Evolutionary conservation across 345 rosid species (phyloP), one percentile per base, ranked within the genome.

Genomic region (Microthlaspi erraticum): DNA sequence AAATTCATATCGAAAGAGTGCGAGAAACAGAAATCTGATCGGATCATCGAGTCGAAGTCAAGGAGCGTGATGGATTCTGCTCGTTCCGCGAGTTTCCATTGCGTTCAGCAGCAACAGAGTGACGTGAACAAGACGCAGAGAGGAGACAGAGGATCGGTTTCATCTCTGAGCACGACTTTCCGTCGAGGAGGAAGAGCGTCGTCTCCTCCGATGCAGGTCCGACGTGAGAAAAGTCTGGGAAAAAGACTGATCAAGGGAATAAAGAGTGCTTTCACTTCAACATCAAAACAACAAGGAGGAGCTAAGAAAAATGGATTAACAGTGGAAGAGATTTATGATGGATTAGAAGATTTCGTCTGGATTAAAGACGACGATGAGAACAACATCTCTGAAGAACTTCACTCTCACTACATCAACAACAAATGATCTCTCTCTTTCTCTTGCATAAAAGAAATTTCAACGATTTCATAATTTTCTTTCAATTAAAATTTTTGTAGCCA

Each of bases 81-180:
- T 11, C 76, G 89, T 68, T 89, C 88, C 0, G 82, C 81, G n/a
- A 87, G 98, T 58, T 89, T 89, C 72, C 95, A 88, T 33, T 78
- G 73, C 36, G 74, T 51, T 11, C 29, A 43, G n/a, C 29, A 43
- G n/a, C 76, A 77, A 52, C 37, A 23, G 5, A 77, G 57, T 52
- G 52, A 72, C 13, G 49, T 62, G 19, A 84, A 68, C 43, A 60
- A 59, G 71, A 66, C 80, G 1, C 80, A 77, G 38, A 83, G 75
- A 80, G 88, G 82, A 0, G 89, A 89, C 4, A 77, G 67, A 68
- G 85, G 83, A 3, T 79, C 89, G 0, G 58, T 68, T 51, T 80
- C 85, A 33, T 82, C 86, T 11, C 73, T 82, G 34, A 86, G 95
- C 58, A 29, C 74, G 6, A 77, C 88, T 46, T 68, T 56, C 60